Evolutionary conservation across 441 rosid genomes (phyloP).

Genomic region (Dalechampia spathulata): DNA sequence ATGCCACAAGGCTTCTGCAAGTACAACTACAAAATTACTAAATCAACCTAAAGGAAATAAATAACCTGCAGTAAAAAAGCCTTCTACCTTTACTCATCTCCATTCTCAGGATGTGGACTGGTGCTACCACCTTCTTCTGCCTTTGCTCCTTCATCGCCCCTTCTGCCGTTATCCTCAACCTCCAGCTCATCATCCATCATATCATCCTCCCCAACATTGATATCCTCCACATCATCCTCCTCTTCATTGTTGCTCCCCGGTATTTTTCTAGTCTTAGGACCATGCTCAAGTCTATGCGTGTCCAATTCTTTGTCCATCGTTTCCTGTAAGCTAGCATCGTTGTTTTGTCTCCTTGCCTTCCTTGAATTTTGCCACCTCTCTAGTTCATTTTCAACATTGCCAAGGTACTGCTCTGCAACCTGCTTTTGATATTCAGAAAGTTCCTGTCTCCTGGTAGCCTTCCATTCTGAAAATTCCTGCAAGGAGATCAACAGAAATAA

Average conservation of each 20-base stretch:
- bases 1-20: too few relatives aligned
- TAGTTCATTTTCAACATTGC: conserved; percentile 78
- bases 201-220: conserved; percentile 84
- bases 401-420: conserved; percentile 52
- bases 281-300: conserved; percentile 86
- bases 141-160: conserved; percentile 38
- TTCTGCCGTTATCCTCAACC: conserved; percentile 47
- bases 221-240: conserved; percentile 85
- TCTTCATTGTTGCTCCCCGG: conserved; percentile 61
- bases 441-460: conserved; percentile 60
- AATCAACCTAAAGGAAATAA: too few relatives aligned
- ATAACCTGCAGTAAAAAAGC: too few relatives aligned
- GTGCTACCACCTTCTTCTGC: conserved; percentile 35
- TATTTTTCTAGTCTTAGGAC: conserved; percentile 84
- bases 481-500: not conserved
- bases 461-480: conserved; percentile 78
- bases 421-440: conserved; percentile 73
- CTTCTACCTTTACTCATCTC: conserved; percentile 94
- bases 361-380: conserved; percentile 93
- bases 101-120: conserved; percentile 29
- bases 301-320: conserved; percentile 96
- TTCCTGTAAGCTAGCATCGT: conserved; percentile 69
- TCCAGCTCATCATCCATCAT: conserved; percentile 76
- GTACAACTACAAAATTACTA: too few relatives aligned
- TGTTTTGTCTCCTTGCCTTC: conserved; percentile 55